Conservation (phyloP, 2,329 filamentous ascomycete genomes). For the Aspergillus pseudoterreus region DNA sequence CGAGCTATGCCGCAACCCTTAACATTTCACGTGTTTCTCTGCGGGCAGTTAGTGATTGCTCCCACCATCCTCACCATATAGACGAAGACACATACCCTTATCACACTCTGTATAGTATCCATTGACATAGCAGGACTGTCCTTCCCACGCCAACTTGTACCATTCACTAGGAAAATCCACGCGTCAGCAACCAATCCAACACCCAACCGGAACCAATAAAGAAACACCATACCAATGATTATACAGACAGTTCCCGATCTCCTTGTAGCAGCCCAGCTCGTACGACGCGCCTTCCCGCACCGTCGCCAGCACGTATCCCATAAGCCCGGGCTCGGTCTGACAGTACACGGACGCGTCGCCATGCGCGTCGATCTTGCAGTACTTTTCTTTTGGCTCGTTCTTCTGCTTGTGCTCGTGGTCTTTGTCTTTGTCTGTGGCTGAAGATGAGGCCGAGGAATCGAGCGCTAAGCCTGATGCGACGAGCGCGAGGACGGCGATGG, state of each 20-base stretch:
- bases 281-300: background rate
- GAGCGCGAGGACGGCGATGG: background rate
- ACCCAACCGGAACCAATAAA: background rate
- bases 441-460: background rate
- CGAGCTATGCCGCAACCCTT: background rate
- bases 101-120: background rate
- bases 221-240: background rate
- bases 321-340: background rate
- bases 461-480: background rate
- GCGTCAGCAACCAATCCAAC: background rate
- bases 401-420: background rate
- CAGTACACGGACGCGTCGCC: background rate
- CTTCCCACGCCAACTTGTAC: background rate
- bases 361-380: background rate
- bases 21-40: background rate
- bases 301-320: background rate
- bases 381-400: background rate
- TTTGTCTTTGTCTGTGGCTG: background rate
- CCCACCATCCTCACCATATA: background rate
- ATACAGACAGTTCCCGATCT: background rate
- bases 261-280: background rate
- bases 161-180: background rate
- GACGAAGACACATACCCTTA: background rate
- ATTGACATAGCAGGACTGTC: background rate
- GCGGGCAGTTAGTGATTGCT: background rate